These are phyloP conservation scores for Paraglomus occultum DNA, from an alignment of 192 early-diverging fungal genomes.

Conservation along the genomic window DNA sequence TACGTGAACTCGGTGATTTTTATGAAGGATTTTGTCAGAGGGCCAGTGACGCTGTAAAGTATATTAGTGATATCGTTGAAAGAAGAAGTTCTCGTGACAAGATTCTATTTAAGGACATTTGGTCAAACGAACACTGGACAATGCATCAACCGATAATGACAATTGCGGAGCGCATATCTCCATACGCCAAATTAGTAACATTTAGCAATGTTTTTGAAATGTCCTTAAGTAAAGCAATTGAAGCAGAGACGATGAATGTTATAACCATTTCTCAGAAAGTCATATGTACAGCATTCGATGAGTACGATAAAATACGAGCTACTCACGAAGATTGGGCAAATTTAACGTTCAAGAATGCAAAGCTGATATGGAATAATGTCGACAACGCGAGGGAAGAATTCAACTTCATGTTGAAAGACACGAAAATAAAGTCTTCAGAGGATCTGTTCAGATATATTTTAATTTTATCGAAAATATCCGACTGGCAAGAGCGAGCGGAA, in stretches of 20 bases:
- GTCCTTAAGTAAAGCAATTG: background rate
- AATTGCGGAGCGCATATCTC: background rate
- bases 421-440: too few species aligned
- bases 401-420: background rate
- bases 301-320: background rate
- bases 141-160: background rate
- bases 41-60: background rate
- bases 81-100: background rate
- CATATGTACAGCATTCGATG: background rate
- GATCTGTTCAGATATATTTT: background rate
- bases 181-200: background rate
- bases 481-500: background rate
- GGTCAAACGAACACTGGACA: background rate
- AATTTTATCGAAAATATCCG: background rate
- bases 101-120: background rate
- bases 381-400: slow-evolving; percentile 6
- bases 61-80: background rate
- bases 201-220: slow-evolving; percentile 6
- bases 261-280: background rate
- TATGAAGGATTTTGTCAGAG: background rate
- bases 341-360: background rate
- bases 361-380: background rate
- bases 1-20: background rate
- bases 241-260: background rate
- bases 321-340: slow-evolving; percentile 8